Base-by-base conservation (phyloP, 2,329 filamentous ascomycete species). In the Penicillium oxalicum region DNA sequence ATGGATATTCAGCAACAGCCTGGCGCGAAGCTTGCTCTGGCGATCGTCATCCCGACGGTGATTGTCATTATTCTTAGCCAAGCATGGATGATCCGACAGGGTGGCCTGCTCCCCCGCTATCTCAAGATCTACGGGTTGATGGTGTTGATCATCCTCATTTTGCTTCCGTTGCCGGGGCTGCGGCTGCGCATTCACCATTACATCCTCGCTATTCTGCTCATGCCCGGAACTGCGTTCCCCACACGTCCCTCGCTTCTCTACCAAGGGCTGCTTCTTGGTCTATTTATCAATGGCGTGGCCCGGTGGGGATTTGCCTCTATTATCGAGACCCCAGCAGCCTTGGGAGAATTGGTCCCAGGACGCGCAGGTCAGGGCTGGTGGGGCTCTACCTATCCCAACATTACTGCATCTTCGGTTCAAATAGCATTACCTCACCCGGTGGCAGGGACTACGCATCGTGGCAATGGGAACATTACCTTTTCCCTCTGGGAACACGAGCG, bases 161-260 rank as follows among this genome's bases (percentile, higher is more conserved):
- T 87, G 32, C 75, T 95, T 9, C 72, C 79, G 1, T 70, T 95
- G 5, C 91, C 91, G 0, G 80, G 83, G 6, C 81, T 95, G 44
- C 86, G 83, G 53, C 77, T 98, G 43, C 84, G 93, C 32, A 90
- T 98, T 48, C 93, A 98, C 65, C 93, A 98, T 68, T 98, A 97
- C 65, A 88, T 97, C 55, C 76, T 97, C 4, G 90, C 85, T 1
- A 79, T 98, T 11, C 75, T 97, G 0, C 78, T 98, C 0, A 79
- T 97, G 4, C 89, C 91, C 0, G 93, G 91, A 0, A 97, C 93
- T 0, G 84, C 82, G 45, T 83, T 97, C 68, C 91, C 95, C 57
- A 97, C 88, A 5, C 81, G 93, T 0, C 87, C 88, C 0, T 85
- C 84, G 0, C 75, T 97, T 7, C 68, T 95, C 2, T 97, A 93